These are phyloP conservation scores for Russula earlei DNA, from an alignment of 768 basidiomycete genomes.

Conservation along the genomic window DNA sequence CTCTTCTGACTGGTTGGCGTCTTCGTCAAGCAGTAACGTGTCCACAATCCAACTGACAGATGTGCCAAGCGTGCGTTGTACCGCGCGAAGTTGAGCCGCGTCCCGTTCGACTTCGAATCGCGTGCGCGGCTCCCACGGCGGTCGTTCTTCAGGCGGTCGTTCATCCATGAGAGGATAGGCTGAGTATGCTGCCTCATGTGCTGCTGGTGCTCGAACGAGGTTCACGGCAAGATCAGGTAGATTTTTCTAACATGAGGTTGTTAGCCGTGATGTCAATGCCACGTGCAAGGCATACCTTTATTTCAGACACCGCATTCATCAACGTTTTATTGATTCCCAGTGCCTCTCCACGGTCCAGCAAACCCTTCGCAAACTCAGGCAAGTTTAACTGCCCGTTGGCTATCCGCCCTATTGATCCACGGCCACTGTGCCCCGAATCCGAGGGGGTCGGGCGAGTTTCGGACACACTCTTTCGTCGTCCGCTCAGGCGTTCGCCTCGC, in stretches of 20 bases:
- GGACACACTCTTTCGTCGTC: constrained; percentile 25
- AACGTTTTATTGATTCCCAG: constrained; percentile 79
- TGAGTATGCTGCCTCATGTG: constrained; percentile 30
- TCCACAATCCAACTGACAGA: constrained; percentile 70
- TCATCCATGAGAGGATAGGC: constrained; percentile 61
- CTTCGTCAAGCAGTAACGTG: constrained; percentile 47
- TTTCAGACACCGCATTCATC: constrained; percentile 69
- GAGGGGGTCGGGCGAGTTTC: neutral
- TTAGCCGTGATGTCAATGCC: constrained; percentile 4
- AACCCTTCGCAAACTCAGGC: constrained; percentile 63
- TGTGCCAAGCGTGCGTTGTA: constrained; percentile 57
- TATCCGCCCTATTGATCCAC: constrained; percentile 21
- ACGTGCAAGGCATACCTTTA: constrained; percentile 42
- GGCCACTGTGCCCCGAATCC: constrained; percentile 4
- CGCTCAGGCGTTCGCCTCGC: constrained; percentile 27
- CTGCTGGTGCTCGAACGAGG: constrained; percentile 48
- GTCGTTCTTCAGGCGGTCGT: constrained; percentile 43
- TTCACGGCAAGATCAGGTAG: constrained; percentile 75
- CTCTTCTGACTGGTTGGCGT: constrained; percentile 35
- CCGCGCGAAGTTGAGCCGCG: constrained; percentile 39
- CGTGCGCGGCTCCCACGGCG: constrained; percentile 59
- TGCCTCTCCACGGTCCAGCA: constrained; percentile 69
- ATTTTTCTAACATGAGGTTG: constrained; percentile 32
- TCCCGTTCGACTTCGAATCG: constrained; percentile 68
- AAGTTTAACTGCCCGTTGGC: constrained; percentile 38